A percentile compares a stretch with the other conserved stretches of the same genome.
phyloP scores from a whole-genome alignment of 768 basidiomycete genomes.

The Neoboletus brunneissimus region DNA sequence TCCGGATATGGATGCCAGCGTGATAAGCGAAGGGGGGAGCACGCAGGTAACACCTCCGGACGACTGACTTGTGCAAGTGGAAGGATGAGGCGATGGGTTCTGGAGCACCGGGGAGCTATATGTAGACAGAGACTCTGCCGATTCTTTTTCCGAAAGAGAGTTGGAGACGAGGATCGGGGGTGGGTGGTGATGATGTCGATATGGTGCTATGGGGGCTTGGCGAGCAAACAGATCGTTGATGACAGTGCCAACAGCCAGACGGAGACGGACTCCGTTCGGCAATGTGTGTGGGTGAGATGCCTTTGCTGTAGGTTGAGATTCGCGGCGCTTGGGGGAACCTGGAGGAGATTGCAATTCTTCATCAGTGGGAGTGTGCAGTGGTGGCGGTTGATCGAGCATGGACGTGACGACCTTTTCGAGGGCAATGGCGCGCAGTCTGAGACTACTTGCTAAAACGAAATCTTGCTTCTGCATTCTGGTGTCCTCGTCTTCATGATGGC shows the following conservation, averaged over 20 bases:
- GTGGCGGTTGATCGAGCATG: conserved; percentile 80
- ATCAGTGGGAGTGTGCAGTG: conserved; percentile 46
- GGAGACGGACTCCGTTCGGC: conserved; percentile 78
- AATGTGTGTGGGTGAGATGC: conserved; percentile 55
- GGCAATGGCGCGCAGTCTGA: conserved; percentile 73
- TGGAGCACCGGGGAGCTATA: conserved; percentile 21
- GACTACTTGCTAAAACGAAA: conserved; percentile 55
- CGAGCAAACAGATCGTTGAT: conserved; percentile 82
- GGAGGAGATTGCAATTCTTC: conserved; percentile 54
- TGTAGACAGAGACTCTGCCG: conserved; percentile 23
- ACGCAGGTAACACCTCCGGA: conserved; percentile 17
- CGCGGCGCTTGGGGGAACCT: conserved; percentile 45
- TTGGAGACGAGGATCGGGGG: conserved; percentile 34
- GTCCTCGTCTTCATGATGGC: conserved; percentile 58
- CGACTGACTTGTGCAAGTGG: conserved; percentile 17
- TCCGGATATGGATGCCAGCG: conserved; percentile 31
- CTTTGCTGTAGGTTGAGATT: conserved; percentile 21
- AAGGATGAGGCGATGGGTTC: conserved; percentile 26
- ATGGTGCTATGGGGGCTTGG: conserved; percentile 47
- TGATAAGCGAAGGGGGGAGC: conserved; percentile 29
- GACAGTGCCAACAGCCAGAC: conserved; percentile 71
- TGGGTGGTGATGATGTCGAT: conserved; percentile 34
- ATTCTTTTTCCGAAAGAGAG: conserved; percentile 25
- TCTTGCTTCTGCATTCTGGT: conserved; percentile 56
- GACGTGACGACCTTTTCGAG: conserved; percentile 78